Evolutionary conservation across 73 alveolate genomes (phyloP).

Genomic region (Paramecium biaurelia): DNA sequence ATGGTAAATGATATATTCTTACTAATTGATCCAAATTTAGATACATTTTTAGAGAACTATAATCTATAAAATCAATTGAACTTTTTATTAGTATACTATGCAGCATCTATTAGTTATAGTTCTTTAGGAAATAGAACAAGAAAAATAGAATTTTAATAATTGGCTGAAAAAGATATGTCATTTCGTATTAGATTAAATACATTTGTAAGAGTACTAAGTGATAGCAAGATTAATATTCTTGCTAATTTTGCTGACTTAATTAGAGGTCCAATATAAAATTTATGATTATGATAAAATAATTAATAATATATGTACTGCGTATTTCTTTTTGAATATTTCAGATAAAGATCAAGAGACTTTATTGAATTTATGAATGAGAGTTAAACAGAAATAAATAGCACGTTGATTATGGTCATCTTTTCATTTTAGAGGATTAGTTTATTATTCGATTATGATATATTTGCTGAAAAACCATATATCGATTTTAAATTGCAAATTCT

Average conservation of each 20-base stretch:
- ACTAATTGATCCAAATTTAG: background rate
- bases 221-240: constrained; percentile 30
- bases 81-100: constrained; percentile 18
- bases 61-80: background rate
- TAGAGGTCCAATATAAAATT: constrained; percentile 2
- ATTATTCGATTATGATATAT: background rate
- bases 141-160: background rate
- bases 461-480: background rate
- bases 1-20: background rate
- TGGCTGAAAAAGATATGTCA: background rate
- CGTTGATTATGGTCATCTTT: background rate
- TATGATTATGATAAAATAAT: constrained; percentile 12
- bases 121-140: constrained; percentile 38
- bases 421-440: background rate
- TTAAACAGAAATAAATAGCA: background rate
- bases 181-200: background rate
- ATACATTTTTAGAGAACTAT: background rate
- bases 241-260: constrained; percentile 45
- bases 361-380: background rate
- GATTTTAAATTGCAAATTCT: background rate
- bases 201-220: background rate
- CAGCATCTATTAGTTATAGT: constrained; percentile 32
- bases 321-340: background rate
- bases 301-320: background rate
- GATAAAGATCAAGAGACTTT: background rate